Conservation (phyloP, 495 filamentous ascomycete genomes). For the Aspergillus nanangensis region DNA sequence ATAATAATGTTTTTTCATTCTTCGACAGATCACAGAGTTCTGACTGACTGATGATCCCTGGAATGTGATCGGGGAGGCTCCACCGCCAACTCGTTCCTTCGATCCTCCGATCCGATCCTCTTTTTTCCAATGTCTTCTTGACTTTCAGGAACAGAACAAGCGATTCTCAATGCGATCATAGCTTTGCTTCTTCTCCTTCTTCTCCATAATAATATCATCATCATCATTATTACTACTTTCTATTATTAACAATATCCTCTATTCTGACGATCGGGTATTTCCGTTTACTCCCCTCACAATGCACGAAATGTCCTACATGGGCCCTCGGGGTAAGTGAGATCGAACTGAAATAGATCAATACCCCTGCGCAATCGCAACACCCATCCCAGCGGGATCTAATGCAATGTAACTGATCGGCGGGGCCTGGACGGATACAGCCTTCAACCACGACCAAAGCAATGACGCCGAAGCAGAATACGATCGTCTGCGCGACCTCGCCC, state of each 20-base stretch:
- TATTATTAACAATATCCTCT: slow-evolving; percentile 1
- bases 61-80: neutral
- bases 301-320: slow-evolving; percentile 62
- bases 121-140: too few relatives aligned
- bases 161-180: neutral
- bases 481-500: slow-evolving; percentile 78
- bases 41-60: neutral
- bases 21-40: too few relatives aligned
- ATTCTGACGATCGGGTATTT: too few relatives aligned
- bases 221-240: neutral
- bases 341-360: too few relatives aligned
- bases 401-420: too few relatives aligned
- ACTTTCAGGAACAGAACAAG: too few relatives aligned
- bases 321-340: slow-evolving; percentile 46
- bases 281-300: slow-evolving; percentile 33
- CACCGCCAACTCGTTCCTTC: neutral
- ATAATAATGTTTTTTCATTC: too few relatives aligned
- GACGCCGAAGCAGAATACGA: slow-evolving; percentile 86
- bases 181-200: neutral
- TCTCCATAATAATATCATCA: too few relatives aligned
- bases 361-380: neutral
- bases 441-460: slow-evolving; percentile 66
- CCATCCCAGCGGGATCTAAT: too few relatives aligned
- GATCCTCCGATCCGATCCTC: slow-evolving; percentile 9
- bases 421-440: too few relatives aligned